phyloP scores from a whole-genome alignment of 2,329 filamentous ascomycete genomes.

The Fusarium brevicatenulatum region DNA sequence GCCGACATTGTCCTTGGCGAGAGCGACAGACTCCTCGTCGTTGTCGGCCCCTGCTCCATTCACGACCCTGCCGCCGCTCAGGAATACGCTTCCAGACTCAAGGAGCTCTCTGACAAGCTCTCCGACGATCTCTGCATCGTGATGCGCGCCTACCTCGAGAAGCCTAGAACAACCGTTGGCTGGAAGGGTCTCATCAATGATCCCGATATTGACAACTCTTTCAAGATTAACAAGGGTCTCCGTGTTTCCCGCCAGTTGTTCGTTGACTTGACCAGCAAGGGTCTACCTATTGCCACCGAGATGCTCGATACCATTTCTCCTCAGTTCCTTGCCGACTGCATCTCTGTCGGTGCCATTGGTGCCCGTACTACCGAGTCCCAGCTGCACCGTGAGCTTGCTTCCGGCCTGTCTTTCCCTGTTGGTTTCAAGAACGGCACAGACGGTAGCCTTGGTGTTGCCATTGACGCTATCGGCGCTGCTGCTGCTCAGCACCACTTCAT shows the following conservation, averaged over 20 bases:
- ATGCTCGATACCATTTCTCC: slow-evolving; percentile 99
- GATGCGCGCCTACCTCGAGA: slow-evolving; percentile 99
- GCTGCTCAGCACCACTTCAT: slow-evolving; percentile 95
- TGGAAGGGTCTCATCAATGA: slow-evolving; percentile 99
- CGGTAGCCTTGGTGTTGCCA: slow-evolving; percentile 87
- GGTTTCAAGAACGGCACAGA: slow-evolving; percentile 99
- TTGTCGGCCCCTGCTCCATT: slow-evolving; percentile 96
- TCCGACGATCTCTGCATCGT: slow-evolving; percentile 87
- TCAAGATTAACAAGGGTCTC: slow-evolving; percentile 98
- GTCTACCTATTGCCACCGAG: slow-evolving; percentile 96
- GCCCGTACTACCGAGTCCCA: slow-evolving; percentile 97
- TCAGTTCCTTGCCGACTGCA: slow-evolving; percentile 95
- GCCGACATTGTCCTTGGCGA: slow-evolving; percentile 81
- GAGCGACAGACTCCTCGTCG: slow-evolving; percentile 89
- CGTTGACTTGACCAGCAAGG: slow-evolving; percentile 83
- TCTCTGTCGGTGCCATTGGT: slow-evolving; percentile 94
- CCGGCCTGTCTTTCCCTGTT: slow-evolving; percentile 94
- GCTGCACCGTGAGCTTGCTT: slow-evolving; percentile 94
- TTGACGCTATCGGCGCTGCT: slow-evolving; percentile 92
- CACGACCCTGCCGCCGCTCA: slow-evolving; percentile 90
- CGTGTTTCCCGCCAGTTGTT: slow-evolving; percentile 93
- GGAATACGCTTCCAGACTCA: slow-evolving; percentile 86
- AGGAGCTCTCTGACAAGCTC: slow-evolving; percentile 80
- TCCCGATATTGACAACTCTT: slow-evolving; percentile 95
- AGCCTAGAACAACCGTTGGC: slow-evolving; percentile 96